Base-by-base conservation (phyloP, 1,139 yeast genomes). In the Yamadazyma friedrichii region DNA sequence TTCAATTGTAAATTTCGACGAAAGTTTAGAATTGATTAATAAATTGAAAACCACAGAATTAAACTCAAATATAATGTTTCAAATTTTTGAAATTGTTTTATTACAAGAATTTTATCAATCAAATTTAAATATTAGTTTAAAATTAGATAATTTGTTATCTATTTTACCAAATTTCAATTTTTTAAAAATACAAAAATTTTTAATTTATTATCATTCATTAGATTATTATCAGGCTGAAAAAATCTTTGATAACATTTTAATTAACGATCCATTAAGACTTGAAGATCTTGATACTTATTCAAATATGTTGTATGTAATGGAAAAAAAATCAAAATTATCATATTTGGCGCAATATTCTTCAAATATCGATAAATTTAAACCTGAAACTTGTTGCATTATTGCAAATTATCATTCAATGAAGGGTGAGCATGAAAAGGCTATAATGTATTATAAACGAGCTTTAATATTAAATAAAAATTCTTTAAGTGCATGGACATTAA, bases 351-450 rank as follows among this genome's bases (percentile, higher is more conserved):
- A 89, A 54, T 77, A 84, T 57, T 88, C 95, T 0, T 78, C 87
- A 0, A 80, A 80, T 41, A 80, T 91, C 17, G 98, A 94, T 62
- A 84, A 82, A 54, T 88, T 88, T 58, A 74, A 96, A 40, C 94
- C 98, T 0, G 98, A 94, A 59, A 88, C 98, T 1, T 91, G 98
- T 60, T 89, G 97, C 54, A 86, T 93, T 16, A 74, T 91, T 26
- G 98, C 98, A 6, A 93, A 94, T 59, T 93, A 88, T 62, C 93
- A 91, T 61, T 87, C 96, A 35, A 76, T 94, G 63, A 84, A 86
- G 52, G 87, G 91, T 42, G 96, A 93, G 54, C 98, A 93, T 59
- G 97, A 91, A 58, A 87, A 87, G 62, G 95, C 98, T 0, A 88
- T 94, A 44, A 81, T 85, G 80, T 89, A 89, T 63, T 94, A 91